Evolutionary conservation across 768 basidiomycete genomes (phyloP), one percentile per base, ranked within the genome.

Genomic region (Calocera cornea): DNA sequence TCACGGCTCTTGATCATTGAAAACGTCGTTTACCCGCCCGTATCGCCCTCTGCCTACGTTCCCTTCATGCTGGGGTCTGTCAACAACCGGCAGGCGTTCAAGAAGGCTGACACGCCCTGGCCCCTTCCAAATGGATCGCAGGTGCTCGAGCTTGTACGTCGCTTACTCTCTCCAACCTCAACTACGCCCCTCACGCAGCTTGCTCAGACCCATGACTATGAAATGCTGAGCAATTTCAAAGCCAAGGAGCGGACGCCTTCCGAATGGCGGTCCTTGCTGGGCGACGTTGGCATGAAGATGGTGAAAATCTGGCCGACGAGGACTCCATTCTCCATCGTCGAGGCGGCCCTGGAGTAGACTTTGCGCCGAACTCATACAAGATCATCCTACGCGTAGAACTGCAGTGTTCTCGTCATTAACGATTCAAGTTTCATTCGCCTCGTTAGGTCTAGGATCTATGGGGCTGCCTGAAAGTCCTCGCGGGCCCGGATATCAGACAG

Each of bases 111-210:
- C 60, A 69, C 38, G 34, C 36, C 34, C 24, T 31, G 64, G n/a
- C 38, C 50, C n/a, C 12, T 29, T 17, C 1, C 24, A 31, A 34
- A 41, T 22, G 54, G 34, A 19, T 7, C 38, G 19, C 38, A 68
- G 24, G 41, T 34, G 27, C 17, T 34, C 29, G 38, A 67, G 41
- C 38, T 2, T 3, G 29, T 29, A 50, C 27, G 41, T 41, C 5
- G 3, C 16, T 47, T 19, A 7, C 64, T 40, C 49, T 69, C 74
- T 69, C 81, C 80, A 0, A 82, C 81, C 0, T 77, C 78, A 65
- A 0, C 72, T 84, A 64, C 75, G 83, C 1, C 77, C 82, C 3
- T 83, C 83, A 71, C 83, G 78, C 65, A 82, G 81, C 19, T 75
- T 77, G 74, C 74, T 33, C 83, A 83, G 68, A 73, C 79, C 34